These are phyloP conservation scores for Suhomyces coccinellae DNA, from an alignment of 1,139 yeast species.

Conservation along the genomic window DNA sequence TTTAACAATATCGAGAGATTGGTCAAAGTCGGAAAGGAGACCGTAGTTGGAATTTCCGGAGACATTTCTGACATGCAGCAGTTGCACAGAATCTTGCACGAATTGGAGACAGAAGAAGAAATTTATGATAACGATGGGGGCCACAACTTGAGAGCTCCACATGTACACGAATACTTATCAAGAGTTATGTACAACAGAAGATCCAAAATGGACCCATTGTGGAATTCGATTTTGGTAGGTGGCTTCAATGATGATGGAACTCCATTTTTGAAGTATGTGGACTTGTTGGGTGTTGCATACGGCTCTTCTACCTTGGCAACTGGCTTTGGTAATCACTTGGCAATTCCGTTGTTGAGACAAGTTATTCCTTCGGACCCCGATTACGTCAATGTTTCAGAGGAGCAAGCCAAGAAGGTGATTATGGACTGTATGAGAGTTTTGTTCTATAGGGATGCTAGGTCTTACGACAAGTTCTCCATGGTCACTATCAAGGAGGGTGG, in stretches of 20 bases:
- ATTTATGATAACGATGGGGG: slow-evolving; percentile 78
- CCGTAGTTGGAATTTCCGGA: slow-evolving; percentile 93
- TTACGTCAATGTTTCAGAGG: slow-evolving; percentile 64
- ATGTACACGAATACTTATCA: slow-evolving; percentile 84
- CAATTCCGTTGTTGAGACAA: slow-evolving; percentile 86
- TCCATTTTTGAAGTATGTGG: slow-evolving; percentile 81
- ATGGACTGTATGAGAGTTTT: slow-evolving; percentile 91
- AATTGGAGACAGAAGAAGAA: slow-evolving; percentile 70
- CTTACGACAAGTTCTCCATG: slow-evolving; percentile 79
- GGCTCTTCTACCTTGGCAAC: slow-evolving; percentile 90
- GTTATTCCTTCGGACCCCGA: slow-evolving; percentile 80
- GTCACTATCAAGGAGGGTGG: slow-evolving; percentile 68
- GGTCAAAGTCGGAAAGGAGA: slow-evolving; percentile 75
- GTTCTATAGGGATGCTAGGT: slow-evolving; percentile 95
- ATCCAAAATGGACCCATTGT: slow-evolving; percentile 89
- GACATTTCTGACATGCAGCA: slow-evolving; percentile 94
- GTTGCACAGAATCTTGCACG: slow-evolving; percentile 71
- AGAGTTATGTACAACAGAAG: slow-evolving; percentile 85
- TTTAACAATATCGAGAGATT: slow-evolving; percentile 84
- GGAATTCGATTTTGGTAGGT: slow-evolving; percentile 93
- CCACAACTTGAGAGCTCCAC: slow-evolving; percentile 75
- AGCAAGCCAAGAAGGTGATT: slow-evolving; percentile 71
- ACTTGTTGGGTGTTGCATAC: slow-evolving; percentile 87
- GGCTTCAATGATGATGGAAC: slow-evolving; percentile 72
- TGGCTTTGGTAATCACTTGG: slow-evolving; percentile 95